Evolutionary conservation across 305 asterid genomes (phyloP), one percentile per base, ranked within the genome.

Genomic region (Galium porrigens): DNA sequence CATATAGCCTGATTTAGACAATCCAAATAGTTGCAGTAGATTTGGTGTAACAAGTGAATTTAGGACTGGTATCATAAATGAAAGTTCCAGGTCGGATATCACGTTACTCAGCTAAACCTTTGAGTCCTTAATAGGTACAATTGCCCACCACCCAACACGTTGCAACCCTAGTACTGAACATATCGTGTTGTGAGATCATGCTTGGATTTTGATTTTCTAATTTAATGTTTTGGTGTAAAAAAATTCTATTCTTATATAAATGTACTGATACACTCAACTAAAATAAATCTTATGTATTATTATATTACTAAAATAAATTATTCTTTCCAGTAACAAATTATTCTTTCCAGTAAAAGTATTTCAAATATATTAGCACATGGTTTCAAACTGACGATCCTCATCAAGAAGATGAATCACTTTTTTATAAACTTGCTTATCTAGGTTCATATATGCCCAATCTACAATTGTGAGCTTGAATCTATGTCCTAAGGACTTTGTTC

Each of bases 41-140:
- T 58, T 34, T 14, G 42, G 49, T 30, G 34, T 66, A 10, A 48
- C 15, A 51, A 9, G 11, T 15, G 42, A n/a, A 61, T 30, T 53
- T n/a, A n/a, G 0, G 25, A 61, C 30, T 2, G 30, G 39, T 17
- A 34, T 42, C 49, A 56, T 32, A 34, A 33, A 39, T 9, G 41
- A 39, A 67, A 44, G 18, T 20, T 41, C 17, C 25, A 32, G 51
- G 67, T 48, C 71, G n/a, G 20, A 55, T 29, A 15, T 9, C 44
- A 66, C 4, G 2, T 41, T 14, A 41, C 2, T 39, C 14, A 46
- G 20, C 39, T 3, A 36, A 37, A 22, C 20, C 5, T 32, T 32
- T 27, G 63, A 27, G 48, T 41, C 49, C 49, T 42, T 42, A 4
- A 39, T 54, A 11, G 29, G 37, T 25, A 25, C 18, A 36, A 22